Evolutionary conservation across 2,329 filamentous ascomycete species (phyloP).

Genomic region (Hypoxylon sp.): DNA sequence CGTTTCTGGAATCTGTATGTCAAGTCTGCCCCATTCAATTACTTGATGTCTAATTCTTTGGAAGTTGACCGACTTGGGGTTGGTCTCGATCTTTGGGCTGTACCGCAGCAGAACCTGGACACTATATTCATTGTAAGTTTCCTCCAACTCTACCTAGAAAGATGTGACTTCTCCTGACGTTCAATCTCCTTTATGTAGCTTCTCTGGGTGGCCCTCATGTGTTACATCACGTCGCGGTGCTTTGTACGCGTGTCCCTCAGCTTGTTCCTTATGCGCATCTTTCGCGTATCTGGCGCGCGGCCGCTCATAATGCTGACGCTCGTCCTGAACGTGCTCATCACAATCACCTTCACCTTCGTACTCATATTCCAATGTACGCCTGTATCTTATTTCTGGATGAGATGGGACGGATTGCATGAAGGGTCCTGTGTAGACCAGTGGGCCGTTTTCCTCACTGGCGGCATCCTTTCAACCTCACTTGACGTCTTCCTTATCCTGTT

Average conservation of each 20-base stretch:
- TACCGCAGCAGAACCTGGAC: constrained; percentile 1
- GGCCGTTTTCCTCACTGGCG: constrained; percentile 1
- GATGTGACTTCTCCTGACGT: background rate
- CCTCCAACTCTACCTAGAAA: background rate
- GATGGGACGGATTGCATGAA: constrained; percentile 30
- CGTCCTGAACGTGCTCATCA: constrained; percentile 22
- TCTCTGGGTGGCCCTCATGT: background rate
- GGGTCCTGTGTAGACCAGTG: constrained; percentile 23
- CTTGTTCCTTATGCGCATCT: constrained; percentile 7
- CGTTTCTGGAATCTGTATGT: background rate
- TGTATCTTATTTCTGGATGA: constrained; percentile 29
- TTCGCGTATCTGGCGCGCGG: background rate
- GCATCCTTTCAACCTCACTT: constrained; percentile 1
- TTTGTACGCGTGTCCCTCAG: constrained; percentile 5
- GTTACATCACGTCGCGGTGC: background rate
- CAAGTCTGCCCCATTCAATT: background rate
- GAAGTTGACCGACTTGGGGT: constrained; percentile 1
- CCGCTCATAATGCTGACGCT: constrained; percentile 2
- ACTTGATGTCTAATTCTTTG: constrained; percentile 1
- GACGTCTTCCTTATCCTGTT: constrained; percentile 8
- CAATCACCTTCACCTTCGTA: constrained; percentile 24
- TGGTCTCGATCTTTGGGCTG: constrained; percentile 6
- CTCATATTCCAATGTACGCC: constrained; percentile 33
- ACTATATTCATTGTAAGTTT: background rate
- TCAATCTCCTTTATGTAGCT: background rate